Conservation (phyloP, 257 asterid genomes). For the Echium plantagineum region DNA sequence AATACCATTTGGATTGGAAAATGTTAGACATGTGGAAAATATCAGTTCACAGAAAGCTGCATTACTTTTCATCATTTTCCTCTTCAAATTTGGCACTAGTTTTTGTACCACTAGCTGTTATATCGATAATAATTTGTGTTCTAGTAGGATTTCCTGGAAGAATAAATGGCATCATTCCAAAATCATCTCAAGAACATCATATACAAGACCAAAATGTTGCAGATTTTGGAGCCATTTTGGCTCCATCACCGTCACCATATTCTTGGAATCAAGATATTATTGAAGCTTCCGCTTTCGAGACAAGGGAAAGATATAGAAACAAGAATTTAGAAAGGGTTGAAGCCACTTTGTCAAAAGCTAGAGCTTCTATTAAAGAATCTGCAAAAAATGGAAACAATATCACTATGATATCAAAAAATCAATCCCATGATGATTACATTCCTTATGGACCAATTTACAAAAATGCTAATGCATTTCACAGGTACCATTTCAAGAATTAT, state of each 20-base stretch:
- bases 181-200: conserved; percentile 9
- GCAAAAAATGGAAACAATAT: conserved; percentile 16
- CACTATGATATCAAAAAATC: conserved; percentile 14
- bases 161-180: conserved; percentile 4
- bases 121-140: conserved; percentile 13
- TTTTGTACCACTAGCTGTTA: conserved; percentile 21
- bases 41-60: conserved; percentile 12
- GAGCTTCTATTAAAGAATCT: conserved; percentile 27
- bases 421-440: conserved; percentile 20
- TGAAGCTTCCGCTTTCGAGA: not conserved
- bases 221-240: conserved; percentile 2
- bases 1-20: too few species aligned
- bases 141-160: conserved; percentile 8
- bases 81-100: conserved; percentile 13
- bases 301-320: conserved; percentile 7
- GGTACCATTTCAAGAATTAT: too few species aligned
- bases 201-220: not conserved
- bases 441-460: conserved; percentile 30
- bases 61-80: conserved; percentile 8
- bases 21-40: conserved; percentile 19
- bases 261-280: conserved; percentile 1
- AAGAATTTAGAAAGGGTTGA: conserved; percentile 24
- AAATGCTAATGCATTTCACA: conserved; percentile 33
- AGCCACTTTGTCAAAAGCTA: conserved; percentile 18
- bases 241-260: conserved; percentile 4